Evolutionary conservation across 2,329 filamentous ascomycete species (phyloP).

Genomic region (Beauveria sp.): DNA sequence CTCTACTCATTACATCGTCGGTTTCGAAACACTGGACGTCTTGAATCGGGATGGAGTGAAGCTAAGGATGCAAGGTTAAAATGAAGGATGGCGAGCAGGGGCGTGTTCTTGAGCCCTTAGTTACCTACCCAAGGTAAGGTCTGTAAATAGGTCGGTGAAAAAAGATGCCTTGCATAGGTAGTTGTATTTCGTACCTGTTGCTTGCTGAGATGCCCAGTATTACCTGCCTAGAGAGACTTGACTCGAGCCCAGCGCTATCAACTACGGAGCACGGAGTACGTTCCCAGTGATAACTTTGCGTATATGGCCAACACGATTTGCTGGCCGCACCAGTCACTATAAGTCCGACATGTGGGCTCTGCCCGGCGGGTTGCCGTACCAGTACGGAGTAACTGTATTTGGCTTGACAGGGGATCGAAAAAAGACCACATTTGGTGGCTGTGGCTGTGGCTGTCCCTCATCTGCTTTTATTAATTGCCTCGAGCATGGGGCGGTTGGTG

Average conservation of each 20-base stretch:
- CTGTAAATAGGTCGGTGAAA: background rate
- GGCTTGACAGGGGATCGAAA: background rate
- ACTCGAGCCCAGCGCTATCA: too few species aligned
- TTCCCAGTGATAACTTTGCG: too few species aligned
- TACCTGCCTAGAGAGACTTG: too few species aligned
- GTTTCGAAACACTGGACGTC: constrained; percentile 4
- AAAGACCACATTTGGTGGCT: background rate
- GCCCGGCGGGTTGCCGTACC: background rate
- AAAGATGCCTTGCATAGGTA: background rate
- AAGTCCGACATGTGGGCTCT: background rate
- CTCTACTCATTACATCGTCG: background rate
- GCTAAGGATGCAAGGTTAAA: background rate
- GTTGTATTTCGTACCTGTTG: background rate
- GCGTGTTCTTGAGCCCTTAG: background rate
- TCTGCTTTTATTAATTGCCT: background rate
- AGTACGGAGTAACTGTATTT: background rate
- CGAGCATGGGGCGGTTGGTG: background rate
- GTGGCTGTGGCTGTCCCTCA: background rate
- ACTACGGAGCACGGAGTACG: too few species aligned
- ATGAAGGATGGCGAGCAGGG: background rate
- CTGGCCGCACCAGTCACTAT: background rate
- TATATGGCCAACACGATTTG: too few species aligned
- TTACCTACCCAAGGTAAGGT: background rate
- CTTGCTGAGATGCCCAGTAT: background rate
- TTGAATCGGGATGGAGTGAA: background rate